Evolutionary conservation across 1,139 yeast species (phyloP).

Genomic region (Suhomyces bokatorum): DNA sequence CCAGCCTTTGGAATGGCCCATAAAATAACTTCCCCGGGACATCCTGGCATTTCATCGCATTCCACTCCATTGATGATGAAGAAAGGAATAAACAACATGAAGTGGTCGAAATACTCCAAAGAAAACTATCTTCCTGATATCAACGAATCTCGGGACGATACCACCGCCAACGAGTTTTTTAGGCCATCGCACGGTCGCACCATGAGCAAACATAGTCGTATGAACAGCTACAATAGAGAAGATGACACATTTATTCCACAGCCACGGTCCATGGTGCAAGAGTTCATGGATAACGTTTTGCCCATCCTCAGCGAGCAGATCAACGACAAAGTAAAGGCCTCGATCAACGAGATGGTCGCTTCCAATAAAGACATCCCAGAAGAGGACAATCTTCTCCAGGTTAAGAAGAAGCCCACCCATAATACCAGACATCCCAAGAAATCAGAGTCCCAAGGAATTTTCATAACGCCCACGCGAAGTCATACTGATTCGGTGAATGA

Average conservation of each 20-base stretch:
- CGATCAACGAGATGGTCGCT: slow-evolving; percentile 6
- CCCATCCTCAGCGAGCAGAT: slow-evolving; percentile 12
- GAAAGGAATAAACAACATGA: slow-evolving; percentile 8
- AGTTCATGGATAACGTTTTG: slow-evolving; percentile 10
- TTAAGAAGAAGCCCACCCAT: background rate
- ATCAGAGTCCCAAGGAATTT: slow-evolving; percentile 5
- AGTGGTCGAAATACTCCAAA: slow-evolving; percentile 11
- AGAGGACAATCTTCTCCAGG: background rate
- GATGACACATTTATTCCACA: slow-evolving; percentile 10
- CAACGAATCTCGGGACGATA: slow-evolving; percentile 17
- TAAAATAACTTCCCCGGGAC: slow-evolving; percentile 3
- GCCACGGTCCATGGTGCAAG: slow-evolving; percentile 10
- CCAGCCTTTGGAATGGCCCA: background rate
- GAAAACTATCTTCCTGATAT: slow-evolving; percentile 11
- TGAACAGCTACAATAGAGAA: slow-evolving; percentile 11
- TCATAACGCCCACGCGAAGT: slow-evolving; percentile 13
- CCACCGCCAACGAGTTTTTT: slow-evolving; percentile 18
- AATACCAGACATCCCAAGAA: background rate
- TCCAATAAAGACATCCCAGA: background rate
- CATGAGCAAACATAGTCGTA: slow-evolving; percentile 10
- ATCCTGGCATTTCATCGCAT: slow-evolving; percentile 27
- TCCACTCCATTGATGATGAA: slow-evolving; percentile 31
- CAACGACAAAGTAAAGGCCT: slow-evolving; percentile 9
- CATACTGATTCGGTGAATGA: slow-evolving; percentile 11
- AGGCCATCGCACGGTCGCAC: slow-evolving; percentile 12